Base-by-base conservation (phyloP, 495 filamentous ascomycete genomes). In the Penicillium turbatum region DNA sequence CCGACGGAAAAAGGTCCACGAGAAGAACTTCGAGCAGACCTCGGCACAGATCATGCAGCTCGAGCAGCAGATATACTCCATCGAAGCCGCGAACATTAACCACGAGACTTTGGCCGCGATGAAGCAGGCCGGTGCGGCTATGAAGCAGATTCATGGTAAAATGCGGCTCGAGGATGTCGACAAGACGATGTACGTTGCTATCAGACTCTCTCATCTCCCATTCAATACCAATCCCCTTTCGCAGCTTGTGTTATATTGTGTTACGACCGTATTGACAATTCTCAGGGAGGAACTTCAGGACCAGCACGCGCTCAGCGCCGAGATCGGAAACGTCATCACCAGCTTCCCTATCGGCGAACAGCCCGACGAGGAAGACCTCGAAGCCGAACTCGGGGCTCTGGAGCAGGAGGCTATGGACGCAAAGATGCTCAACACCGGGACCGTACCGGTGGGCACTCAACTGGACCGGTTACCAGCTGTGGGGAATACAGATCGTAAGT, bases 71-170 rank as follows among this genome's bases (percentile, higher is more conserved):
- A 92, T 99, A 63, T 93, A 92, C 66, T 86, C 87, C 53, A 97
- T 99, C 70, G 93, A 99, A 68, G 87, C 92, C 17, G 95, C 93
- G 44, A 99, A 97, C 69, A 95, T 99, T 74, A 99, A 99, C 79
- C 82, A 92, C 66, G 91, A 97, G 75, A 99, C 93, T 5, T 79
- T 99, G 42, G 82, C 84, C 44, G 95, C 92, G 3, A 97, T 99
- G 92, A 84, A 95, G 79, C 82, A 83, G 62, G 92, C 93, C 3
- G 82, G 87, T 48, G 71, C 82, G 16, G 93, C 93, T 19, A 97
- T 98, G 93, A 83, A 88, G 71, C 70, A 84, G 53, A 98, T 98
- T 59, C 95, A 98, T 67, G 85, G 84, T 59, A 86, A 86, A 54
- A 83, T 97, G 70, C 95, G 85, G 26, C 86, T 95, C 48, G 89